A percentile compares a stretch with the other conserved stretches of the same genome.
Evolutionary conservation across 1,139 yeast species (phyloP).

Genomic region (Groenewaldozyma sp.): DNA sequence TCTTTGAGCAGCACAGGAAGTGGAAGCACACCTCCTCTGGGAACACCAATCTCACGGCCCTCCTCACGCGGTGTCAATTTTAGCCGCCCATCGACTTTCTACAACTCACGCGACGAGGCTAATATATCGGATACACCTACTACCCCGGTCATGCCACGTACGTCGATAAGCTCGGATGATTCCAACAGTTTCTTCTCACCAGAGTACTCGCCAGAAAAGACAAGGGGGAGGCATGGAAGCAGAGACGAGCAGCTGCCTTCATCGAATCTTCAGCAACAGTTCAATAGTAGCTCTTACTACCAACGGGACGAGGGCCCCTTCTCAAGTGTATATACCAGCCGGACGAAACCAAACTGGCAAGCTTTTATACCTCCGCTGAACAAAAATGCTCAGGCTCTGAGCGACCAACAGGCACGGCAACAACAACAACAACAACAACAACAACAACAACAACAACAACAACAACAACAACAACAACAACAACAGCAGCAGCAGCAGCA

Average conservation of each 20-base stretch:
- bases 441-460: slow-evolving; percentile 1
- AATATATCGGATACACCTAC: background rate
- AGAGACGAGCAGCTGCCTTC: background rate
- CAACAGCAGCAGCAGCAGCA: slow-evolving; percentile 1
- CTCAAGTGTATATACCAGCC: background rate
- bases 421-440: slow-evolving; percentile 1
- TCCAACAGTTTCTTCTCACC: slow-evolving; percentile 1
- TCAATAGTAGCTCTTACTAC: background rate
- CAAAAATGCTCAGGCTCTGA: background rate
- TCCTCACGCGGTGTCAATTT: slow-evolving; percentile 7
- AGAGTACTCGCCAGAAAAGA: slow-evolving; percentile 1
- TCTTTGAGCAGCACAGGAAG: background rate
- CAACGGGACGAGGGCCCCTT: background rate
- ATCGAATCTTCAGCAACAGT: background rate
- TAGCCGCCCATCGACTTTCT: slow-evolving; percentile 5
- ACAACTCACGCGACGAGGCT: background rate
- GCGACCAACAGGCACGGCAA: slow-evolving; percentile 1
- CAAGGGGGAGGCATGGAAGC: background rate
- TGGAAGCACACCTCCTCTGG: slow-evolving; percentile 2
- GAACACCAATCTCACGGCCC: slow-evolving; percentile 6
- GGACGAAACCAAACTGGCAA: slow-evolving; percentile 1
- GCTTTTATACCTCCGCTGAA: background rate
- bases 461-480: slow-evolving; percentile 1
- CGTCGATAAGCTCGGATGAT: background rate
- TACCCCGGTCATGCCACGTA: background rate